Conservation (phyloP, 371 early-diverging fungal species). For the Zychaea mexicana region DNA sequence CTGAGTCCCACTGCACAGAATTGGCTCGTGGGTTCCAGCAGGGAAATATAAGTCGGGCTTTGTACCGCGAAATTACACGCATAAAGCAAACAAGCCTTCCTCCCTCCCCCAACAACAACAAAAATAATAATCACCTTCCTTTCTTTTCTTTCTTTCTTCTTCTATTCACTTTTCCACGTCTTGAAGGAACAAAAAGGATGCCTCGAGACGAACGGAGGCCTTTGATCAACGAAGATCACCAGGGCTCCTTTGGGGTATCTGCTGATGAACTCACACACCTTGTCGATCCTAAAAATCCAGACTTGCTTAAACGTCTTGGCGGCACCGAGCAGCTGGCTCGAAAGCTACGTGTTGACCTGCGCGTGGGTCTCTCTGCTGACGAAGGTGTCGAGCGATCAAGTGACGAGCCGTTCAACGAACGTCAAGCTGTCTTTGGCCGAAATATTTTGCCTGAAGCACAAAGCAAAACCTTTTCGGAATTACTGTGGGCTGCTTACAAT, state of each 20-base stretch:
- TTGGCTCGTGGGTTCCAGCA: no score
- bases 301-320: slow-evolving; percentile 66
- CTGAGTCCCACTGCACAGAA: no score
- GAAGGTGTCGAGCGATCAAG: slow-evolving; percentile 46
- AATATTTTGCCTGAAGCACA: slow-evolving; percentile 69
- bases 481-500: slow-evolving; percentile 70
- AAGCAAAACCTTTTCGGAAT: slow-evolving; percentile 59
- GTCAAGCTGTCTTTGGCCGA: slow-evolving; percentile 73
- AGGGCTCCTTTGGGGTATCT: slow-evolving; percentile 44
- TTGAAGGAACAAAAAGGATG: slow-evolving; percentile 16
- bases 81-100: no score
- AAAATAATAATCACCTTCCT: neutral
- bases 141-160: slow-evolving; percentile 13
- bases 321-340: slow-evolving; percentile 63
- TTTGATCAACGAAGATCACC: slow-evolving; percentile 20
- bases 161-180: slow-evolving; percentile 17
- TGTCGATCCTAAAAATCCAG: slow-evolving; percentile 74
- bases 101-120: no score
- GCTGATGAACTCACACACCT: slow-evolving; percentile 53
- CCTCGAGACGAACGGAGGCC: slow-evolving; percentile 35
- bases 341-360: slow-evolving; percentile 66
- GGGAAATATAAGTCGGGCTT: no score
- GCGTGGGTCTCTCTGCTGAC: slow-evolving; percentile 65
- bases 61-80: neutral
- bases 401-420: slow-evolving; percentile 56